These are phyloP conservation scores for Paxillus rubicundulus DNA, from an alignment of 768 basidiomycete genomes.

Conservation along the genomic window DNA sequence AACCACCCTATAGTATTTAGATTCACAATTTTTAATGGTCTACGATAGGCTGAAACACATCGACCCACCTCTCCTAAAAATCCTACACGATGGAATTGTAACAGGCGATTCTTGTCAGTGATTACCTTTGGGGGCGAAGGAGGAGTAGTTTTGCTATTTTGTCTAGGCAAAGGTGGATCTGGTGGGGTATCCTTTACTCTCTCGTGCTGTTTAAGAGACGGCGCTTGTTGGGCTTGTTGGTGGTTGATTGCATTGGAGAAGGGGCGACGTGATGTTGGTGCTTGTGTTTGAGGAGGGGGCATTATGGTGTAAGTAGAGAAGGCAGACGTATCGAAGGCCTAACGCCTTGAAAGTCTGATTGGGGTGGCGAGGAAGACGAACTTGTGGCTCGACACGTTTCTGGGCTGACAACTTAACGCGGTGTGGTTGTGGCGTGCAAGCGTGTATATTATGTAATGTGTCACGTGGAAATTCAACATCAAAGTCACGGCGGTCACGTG, in stretches of 20 bases:
- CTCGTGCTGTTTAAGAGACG: constrained; percentile 38
- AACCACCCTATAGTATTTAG: constrained; percentile 62
- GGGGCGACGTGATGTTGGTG: constrained; percentile 38
- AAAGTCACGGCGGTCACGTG: constrained; percentile 21
- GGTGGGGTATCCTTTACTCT: constrained; percentile 38
- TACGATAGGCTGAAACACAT: background rate
- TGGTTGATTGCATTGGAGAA: constrained; percentile 42
- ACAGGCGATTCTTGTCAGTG: constrained; percentile 53
- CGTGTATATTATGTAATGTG: constrained; percentile 31
- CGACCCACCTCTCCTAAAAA: constrained; percentile 80
- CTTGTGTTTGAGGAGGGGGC: constrained; percentile 31
- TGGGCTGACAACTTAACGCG: constrained; percentile 11
- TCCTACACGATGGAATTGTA: constrained; percentile 69
- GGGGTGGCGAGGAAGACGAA: background rate
- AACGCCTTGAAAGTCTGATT: constrained; percentile 41
- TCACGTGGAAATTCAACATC: constrained; percentile 31
- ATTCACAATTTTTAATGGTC: background rate
- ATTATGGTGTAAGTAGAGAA: constrained; percentile 36
- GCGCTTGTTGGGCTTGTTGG: constrained; percentile 28
- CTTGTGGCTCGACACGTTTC: constrained; percentile 13
- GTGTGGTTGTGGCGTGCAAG: constrained; percentile 12
- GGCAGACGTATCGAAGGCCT: constrained; percentile 43
- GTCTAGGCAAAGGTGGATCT: constrained; percentile 72
- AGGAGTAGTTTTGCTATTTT: constrained; percentile 79
- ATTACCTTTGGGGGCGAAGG: constrained; percentile 81